A percentile compares a stretch with the other conserved stretches of the same genome.
Conservation (phyloP, 768 basidiomycete genomes). For the Rhodotorula graminis region DNA sequence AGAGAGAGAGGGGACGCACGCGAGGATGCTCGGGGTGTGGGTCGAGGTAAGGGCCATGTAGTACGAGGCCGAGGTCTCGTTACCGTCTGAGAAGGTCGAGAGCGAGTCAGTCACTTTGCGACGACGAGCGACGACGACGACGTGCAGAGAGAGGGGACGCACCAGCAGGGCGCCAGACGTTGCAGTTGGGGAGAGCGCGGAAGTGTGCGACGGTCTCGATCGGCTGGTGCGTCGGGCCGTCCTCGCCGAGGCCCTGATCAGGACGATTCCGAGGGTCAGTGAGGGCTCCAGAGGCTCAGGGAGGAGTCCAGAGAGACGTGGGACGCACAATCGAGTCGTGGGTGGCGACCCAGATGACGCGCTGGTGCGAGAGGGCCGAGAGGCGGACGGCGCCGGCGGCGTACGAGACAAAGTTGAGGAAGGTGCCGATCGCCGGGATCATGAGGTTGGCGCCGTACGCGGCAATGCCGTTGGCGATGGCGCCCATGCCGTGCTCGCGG, state of each 20-base stretch:
- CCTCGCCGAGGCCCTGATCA: slow-evolving; percentile 3
- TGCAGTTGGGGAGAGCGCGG: slow-evolving; percentile 83
- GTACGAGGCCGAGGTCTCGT: slow-evolving; percentile 94
- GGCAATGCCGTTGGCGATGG: slow-evolving; percentile 75
- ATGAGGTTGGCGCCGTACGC: slow-evolving; percentile 75
- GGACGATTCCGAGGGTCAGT: background rate
- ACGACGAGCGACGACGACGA: background rate
- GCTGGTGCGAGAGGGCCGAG: slow-evolving; percentile 80
- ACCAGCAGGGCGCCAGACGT: slow-evolving; percentile 55
- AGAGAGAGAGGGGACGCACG: background rate
- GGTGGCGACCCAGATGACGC: slow-evolving; percentile 92
- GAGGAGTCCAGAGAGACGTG: background rate
- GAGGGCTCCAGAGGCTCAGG: background rate
- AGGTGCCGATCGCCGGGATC: slow-evolving; percentile 82
- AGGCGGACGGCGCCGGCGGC: slow-evolving; percentile 88
- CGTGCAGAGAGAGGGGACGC: background rate
- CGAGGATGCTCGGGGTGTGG: slow-evolving; percentile 72
- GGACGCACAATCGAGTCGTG: slow-evolving; percentile 75
- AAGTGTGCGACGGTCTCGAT: slow-evolving; percentile 59
- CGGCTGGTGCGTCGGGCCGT: slow-evolving; percentile 84
- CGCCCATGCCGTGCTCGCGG: slow-evolving; percentile 95
- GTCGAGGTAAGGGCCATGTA: slow-evolving; percentile 67
- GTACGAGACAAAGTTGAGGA: slow-evolving; percentile 54
- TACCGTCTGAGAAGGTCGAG: slow-evolving; percentile 55
- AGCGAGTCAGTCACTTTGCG: background rate